Evolutionary conservation across 2,329 filamentous ascomycete species (phyloP), one percentile per base, ranked within the genome.

Genomic region (Ophiostoma sp.): DNA sequence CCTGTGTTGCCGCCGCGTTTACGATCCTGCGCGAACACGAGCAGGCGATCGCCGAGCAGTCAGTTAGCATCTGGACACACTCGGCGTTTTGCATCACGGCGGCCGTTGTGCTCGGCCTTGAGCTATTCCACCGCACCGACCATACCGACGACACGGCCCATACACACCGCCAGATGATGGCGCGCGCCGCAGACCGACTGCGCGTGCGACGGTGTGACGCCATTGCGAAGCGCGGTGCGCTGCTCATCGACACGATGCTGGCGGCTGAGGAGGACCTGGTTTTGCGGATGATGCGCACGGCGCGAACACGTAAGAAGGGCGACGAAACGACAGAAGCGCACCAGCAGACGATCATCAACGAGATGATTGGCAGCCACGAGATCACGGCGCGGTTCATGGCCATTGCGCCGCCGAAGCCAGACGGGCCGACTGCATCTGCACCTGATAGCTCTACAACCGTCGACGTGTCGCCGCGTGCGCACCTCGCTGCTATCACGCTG

Each of bases 1-100:
- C 49, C 7, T 55, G 49, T 27, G 49, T 55, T 27, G 49, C 76
- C 1, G 77, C 77, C 3, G 76, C 77, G 1, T 73, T 74, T 62
- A 76, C 76, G 1, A 78, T 78, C 27, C 47, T 79, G 68, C 67
- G 72, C 0, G 73, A 73, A 45, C 70, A 73, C 66, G 72, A 72
- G 41, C 69, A 70, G 27, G 66, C 68, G 8, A 67, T 69, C 0
- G 64, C 64, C 2, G 70, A 69, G n/a, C 58, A 70, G 36, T 38
- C 60, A 5, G 60, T 74, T 16, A 68, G 71, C 38, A 72, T 74
- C 45, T 74, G 74, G 74, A 73, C 72, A 9, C 72, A 73, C 47
- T 71, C 73, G 9, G 73, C 73, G 1, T 73, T 73, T 41, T 72
- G 71, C 60, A 70, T 73, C 58, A 72, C 73, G 4, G 74, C 71